Evolutionary conservation across 2,329 filamentous ascomycete genomes (phyloP).

Genomic region (Apiospora kogelbergensis): DNA sequence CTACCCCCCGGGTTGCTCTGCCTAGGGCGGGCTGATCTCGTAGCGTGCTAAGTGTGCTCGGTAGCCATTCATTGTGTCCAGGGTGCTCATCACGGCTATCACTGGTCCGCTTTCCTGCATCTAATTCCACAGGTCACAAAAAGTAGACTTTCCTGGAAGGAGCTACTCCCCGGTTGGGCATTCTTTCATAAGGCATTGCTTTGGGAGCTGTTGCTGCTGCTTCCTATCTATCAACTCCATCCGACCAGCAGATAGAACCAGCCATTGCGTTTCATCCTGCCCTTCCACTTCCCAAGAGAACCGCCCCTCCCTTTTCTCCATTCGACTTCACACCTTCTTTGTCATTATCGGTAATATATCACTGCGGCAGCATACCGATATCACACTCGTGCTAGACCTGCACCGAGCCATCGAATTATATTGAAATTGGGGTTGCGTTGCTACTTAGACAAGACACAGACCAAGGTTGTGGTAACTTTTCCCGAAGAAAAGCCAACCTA

Average conservation of each 20-base stretch:
- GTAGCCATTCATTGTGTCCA: conserved; percentile 39
- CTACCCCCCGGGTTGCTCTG: conserved; percentile 16
- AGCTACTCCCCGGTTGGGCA: conserved; percentile 29
- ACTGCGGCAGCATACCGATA: conserved; percentile 6
- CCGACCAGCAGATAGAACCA: conserved; percentile 17
- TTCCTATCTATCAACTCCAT: neutral
- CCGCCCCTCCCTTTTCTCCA: conserved; percentile 19
- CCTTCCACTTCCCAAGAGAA: conserved; percentile 22
- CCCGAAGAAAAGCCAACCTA: neutral
- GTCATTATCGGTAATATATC: conserved; percentile 5
- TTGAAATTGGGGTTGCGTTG: neutral
- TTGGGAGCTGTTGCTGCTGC: conserved; percentile 13
- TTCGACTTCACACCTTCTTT: conserved; percentile 1
- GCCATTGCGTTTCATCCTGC: conserved; percentile 15
- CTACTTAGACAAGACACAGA: neutral
- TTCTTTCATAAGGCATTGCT: conserved; percentile 25
- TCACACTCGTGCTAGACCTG: conserved; percentile 4
- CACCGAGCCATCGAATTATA: conserved; percentile 6
- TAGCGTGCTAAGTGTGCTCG: conserved; percentile 31
- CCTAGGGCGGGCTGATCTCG: conserved; percentile 20
- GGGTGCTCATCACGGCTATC: conserved; percentile 32
- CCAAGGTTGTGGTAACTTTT: neutral
- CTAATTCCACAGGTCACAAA: conserved; percentile 33
- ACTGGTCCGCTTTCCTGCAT: conserved; percentile 40
- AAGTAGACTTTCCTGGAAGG: conserved; percentile 20